Conservation (phyloP, 2,329 filamentous ascomycete genomes). For the Ascochyta rabiei region DNA sequence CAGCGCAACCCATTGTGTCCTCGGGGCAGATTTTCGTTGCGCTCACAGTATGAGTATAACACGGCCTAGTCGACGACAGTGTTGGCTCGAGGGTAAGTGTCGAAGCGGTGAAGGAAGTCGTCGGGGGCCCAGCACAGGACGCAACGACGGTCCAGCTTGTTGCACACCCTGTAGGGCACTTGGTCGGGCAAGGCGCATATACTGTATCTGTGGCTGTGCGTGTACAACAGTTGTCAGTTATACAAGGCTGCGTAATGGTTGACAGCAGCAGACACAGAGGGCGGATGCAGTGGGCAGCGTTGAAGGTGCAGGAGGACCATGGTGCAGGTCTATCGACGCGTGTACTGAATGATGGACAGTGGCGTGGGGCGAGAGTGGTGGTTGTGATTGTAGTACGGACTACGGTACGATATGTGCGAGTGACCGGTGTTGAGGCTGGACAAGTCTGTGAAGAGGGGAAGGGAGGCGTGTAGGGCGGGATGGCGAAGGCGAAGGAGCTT, state of each 20-base stretch:
- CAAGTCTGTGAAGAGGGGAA: slow-evolving; percentile 19
- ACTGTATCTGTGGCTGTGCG: slow-evolving; percentile 23
- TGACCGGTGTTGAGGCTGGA: slow-evolving; percentile 19
- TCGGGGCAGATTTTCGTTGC: slow-evolving; percentile 16
- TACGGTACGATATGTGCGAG: slow-evolving; percentile 9
- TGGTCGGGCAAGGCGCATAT: slow-evolving; percentile 19
- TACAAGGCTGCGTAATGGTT: slow-evolving; percentile 25
- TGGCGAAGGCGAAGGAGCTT: slow-evolving; percentile 7
- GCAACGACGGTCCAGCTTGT: slow-evolving; percentile 20
- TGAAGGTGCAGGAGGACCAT: slow-evolving; percentile 22
- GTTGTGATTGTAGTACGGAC: slow-evolving; percentile 14
- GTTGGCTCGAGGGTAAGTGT: background rate
- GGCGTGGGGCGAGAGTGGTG: slow-evolving; percentile 8
- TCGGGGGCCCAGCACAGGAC: background rate
- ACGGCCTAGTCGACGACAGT: slow-evolving; percentile 5
- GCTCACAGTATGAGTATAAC: slow-evolving; percentile 17
- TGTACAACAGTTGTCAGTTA: slow-evolving; percentile 22
- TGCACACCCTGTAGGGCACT: slow-evolving; percentile 24
- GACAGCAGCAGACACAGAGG: slow-evolving; percentile 14
- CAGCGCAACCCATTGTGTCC: slow-evolving; percentile 14
- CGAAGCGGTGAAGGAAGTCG: background rate
- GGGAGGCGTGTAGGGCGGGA: slow-evolving; percentile 5
- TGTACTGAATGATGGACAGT: slow-evolving; percentile 24
- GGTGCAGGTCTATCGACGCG: slow-evolving; percentile 22
- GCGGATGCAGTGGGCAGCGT: slow-evolving; percentile 16